Percentiles rank a stretch among this genome's conserved stretches.
These are phyloP conservation scores for Pseudomassariella vexata DNA, from an alignment of 2,329 filamentous ascomycete species.

Conservation along the genomic window DNA sequence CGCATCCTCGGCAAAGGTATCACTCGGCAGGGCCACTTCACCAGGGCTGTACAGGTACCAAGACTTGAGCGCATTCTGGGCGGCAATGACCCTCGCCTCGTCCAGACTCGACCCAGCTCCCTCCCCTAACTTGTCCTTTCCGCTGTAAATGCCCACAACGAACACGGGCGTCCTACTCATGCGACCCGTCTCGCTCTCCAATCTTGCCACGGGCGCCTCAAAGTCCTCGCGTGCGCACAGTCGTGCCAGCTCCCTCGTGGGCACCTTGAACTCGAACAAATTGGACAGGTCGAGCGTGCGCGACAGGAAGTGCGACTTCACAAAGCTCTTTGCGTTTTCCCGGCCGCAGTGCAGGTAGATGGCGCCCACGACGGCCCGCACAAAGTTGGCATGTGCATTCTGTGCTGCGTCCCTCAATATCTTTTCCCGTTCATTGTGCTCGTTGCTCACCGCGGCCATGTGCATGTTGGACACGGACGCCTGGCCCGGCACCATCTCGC, in stretches of 20 bases:
- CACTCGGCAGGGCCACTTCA: conserved; percentile 60
- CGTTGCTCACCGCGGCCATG: conserved; percentile 13
- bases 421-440: conserved; percentile 16
- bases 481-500: conserved; percentile 45
- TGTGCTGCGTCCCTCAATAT: conserved; percentile 13
- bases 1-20: conserved; percentile 57
- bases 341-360: conserved; percentile 82
- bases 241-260: conserved; percentile 74
- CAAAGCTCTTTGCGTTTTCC: conserved; percentile 73
- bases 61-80: conserved; percentile 78
- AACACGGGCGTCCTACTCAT: conserved; percentile 81
- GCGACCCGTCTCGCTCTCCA: conserved; percentile 88
- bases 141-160: conserved; percentile 90
- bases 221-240: conserved; percentile 88
- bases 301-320: conserved; percentile 76
- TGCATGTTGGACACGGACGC: conserved; percentile 12
- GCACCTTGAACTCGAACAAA: conserved; percentile 80
- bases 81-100: conserved; percentile 71
- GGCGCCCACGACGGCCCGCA: conserved; percentile 76
- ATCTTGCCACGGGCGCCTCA: conserved; percentile 75
- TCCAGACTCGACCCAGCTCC: conserved; percentile 74
- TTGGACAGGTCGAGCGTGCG: conserved; percentile 69
- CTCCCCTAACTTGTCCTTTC: conserved; percentile 86
- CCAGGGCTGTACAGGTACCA: conserved; percentile 95
- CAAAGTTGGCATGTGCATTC: conserved; percentile 65